Conservation (phyloP, 192 early-diverging fungal genomes). For the Entophlyctis luteolus region DNA sequence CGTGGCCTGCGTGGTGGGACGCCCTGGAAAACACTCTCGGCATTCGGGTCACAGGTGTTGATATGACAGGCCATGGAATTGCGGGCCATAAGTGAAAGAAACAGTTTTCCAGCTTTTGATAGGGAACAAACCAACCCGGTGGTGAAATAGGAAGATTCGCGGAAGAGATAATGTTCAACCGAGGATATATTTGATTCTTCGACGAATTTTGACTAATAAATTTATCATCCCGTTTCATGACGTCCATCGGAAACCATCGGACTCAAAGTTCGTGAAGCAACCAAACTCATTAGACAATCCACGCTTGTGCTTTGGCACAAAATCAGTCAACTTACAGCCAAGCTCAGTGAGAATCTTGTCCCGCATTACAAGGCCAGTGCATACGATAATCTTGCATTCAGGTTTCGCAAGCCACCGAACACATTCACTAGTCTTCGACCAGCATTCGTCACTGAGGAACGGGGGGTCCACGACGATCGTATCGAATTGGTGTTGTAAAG, state of each 20-base stretch:
- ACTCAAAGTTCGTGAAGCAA: slow-evolving; percentile 63
- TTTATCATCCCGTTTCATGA: too few relatives aligned
- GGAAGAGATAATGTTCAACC: too few relatives aligned
- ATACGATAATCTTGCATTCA: slow-evolving; percentile 53
- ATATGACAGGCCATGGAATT: slow-evolving; percentile 30
- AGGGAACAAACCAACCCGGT: too few relatives aligned
- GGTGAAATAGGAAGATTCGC: too few relatives aligned
- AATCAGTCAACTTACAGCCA: slow-evolving; percentile 52
- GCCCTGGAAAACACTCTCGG: slow-evolving; percentile 77
- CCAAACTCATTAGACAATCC: slow-evolving; percentile 76
- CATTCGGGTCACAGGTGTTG: slow-evolving; percentile 51
- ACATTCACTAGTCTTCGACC: slow-evolving; percentile 63
- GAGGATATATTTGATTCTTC: too few relatives aligned
- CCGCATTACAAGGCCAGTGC: slow-evolving; percentile 62
- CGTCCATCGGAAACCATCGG: slow-evolving; percentile 21
- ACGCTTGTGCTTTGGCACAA: slow-evolving; percentile 61
- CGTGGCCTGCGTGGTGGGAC: slow-evolving; percentile 99
- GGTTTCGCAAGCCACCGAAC: slow-evolving; percentile 49
- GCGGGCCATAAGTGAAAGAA: slow-evolving; percentile 7
- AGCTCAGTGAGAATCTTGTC: slow-evolving; percentile 45
- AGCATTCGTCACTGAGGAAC: slow-evolving; percentile 72
- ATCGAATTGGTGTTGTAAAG: slow-evolving; percentile 46
- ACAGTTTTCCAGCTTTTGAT: too few relatives aligned
- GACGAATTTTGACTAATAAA: too few relatives aligned
- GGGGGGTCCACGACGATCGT: slow-evolving; percentile 76